Conservation (phyloP, 1,284 basidiomycete genomes). For the Rhodotorula sp. region DNA sequence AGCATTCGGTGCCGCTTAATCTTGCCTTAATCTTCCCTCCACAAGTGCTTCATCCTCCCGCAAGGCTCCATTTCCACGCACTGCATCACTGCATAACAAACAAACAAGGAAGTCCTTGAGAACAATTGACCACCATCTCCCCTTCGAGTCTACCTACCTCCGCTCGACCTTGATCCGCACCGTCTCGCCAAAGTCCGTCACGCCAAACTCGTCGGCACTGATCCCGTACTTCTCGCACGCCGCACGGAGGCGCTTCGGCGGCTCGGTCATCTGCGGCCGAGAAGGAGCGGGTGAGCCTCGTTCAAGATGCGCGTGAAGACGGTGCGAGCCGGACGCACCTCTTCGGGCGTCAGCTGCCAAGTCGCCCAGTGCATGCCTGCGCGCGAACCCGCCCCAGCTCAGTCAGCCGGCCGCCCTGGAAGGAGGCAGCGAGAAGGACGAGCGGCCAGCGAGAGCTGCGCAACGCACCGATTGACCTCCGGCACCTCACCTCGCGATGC, state of each 20-base stretch:
- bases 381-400: neutral
- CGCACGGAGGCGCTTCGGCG: slow-evolving; percentile 59
- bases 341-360: slow-evolving; percentile 51
- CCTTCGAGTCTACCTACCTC: neutral
- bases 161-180: slow-evolving; percentile 18
- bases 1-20: neutral
- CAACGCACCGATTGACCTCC: slow-evolving; percentile 57
- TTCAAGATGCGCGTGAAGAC: neutral
- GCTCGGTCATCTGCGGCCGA: slow-evolving; percentile 53
- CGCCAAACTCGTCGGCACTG: slow-evolving; percentile 58
- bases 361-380: slow-evolving; percentile 50
- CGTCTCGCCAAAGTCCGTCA: slow-evolving; percentile 64
- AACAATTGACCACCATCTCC: neutral
- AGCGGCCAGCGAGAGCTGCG: neutral
- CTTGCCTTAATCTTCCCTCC: neutral
- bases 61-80: too few relatives aligned
- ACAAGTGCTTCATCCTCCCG: neutral
- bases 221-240: slow-evolving; percentile 60
- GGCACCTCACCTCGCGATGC: slow-evolving; percentile 61
- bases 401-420: neutral
- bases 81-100: neutral
- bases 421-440: neutral
- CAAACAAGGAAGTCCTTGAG: neutral
- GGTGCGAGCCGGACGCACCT: neutral
- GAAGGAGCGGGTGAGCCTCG: neutral